Base-by-base conservation (phyloP, 306 rosid genomes). In the Citrullus mucosospermus region DNA sequence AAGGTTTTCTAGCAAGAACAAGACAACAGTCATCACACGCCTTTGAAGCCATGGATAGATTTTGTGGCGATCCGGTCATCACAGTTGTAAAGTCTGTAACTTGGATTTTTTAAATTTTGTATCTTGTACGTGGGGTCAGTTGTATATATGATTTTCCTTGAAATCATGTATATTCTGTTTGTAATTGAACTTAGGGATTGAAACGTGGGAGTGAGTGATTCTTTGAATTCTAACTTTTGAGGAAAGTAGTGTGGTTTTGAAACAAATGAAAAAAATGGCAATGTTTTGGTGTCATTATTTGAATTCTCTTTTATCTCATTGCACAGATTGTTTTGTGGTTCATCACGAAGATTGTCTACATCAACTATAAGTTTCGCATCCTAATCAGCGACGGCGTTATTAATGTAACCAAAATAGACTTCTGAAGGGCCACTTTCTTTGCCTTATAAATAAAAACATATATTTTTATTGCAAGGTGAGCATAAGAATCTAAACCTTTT, bases 81-180 rank as follows among this genome's bases (percentile, higher is more conserved):
- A 28, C 15, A 6, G 25, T 72, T 72, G 59, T 72, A 51, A 72
- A 72, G 61, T 53, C 30, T 72, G 77, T 72, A 41, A 68, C 43
- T 20, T 65, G n/a, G 25, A 65, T 20, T 58, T 58, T 65, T 32
- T 32, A 2, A 43, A 67, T 41, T 20, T 18, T 48, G 80, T 83
- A 66, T 71, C 79, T 82, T 53, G 89, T 68, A 10, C 34, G 38
- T 13, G 60, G 38, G 69, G 68, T 17, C 70, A 63, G 51, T 76
- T 75, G 57, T 75, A 62, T 39, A 75, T 63, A 62, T 12, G 60
- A 78, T 80, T 61, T 73, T 62, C 69, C 54, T 65, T 54, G 71
- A 78, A 46, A 72, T 72, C 53, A 63, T 63, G 71, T 9, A 25
- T 25, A 9, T 62, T 22, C 62, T 51, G 58, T 53, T 41, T 56